These are phyloP conservation scores for Tolypocladium pustulatum DNA, from an alignment of 2,329 filamentous ascomycete species.

Conservation along the genomic window DNA sequence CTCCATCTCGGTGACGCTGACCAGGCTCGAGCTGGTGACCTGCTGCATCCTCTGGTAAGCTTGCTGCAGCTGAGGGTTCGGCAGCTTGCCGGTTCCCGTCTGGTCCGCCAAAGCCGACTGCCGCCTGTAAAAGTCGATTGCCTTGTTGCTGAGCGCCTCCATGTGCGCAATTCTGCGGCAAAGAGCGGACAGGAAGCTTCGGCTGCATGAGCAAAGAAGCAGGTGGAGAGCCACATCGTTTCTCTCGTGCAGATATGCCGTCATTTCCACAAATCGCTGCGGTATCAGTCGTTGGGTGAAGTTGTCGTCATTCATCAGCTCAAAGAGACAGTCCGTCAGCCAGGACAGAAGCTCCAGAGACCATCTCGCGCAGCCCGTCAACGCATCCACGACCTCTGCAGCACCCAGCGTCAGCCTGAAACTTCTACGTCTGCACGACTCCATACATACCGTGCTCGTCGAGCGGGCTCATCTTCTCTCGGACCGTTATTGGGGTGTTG, in stretches of 20 bases:
- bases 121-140: constrained; percentile 40
- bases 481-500: constrained; percentile 41
- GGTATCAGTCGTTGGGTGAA: constrained; percentile 40
- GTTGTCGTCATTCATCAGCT: constrained; percentile 39
- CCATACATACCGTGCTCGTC: constrained; percentile 42
- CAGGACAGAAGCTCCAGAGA: constrained; percentile 58
- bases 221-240: constrained; percentile 52
- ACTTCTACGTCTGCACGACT: too few species aligned
- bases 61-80: constrained; percentile 43
- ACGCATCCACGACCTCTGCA: constrained; percentile 58
- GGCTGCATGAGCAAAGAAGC: constrained; percentile 62
- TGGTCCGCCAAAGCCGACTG: constrained; percentile 30
- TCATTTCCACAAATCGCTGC: constrained; percentile 37
- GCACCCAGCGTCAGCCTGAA: constrained; percentile 3
- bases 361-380: constrained; percentile 72
- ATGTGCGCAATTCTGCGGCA: constrained; percentile 54
- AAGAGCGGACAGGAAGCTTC: constrained; percentile 59
- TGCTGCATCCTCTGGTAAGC: constrained; percentile 45
- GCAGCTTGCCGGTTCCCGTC: constrained; percentile 24
- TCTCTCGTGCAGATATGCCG: constrained; percentile 38
- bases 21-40: constrained; percentile 36
- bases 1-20: constrained; percentile 53
- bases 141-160: constrained; percentile 35
- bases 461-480: constrained; percentile 46
- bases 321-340: constrained; percentile 48